Percentiles rank a stretch among this genome's conserved stretches.
Conservation (phyloP, 306 rosid species). For the Cicer pinnatifidum region DNA sequence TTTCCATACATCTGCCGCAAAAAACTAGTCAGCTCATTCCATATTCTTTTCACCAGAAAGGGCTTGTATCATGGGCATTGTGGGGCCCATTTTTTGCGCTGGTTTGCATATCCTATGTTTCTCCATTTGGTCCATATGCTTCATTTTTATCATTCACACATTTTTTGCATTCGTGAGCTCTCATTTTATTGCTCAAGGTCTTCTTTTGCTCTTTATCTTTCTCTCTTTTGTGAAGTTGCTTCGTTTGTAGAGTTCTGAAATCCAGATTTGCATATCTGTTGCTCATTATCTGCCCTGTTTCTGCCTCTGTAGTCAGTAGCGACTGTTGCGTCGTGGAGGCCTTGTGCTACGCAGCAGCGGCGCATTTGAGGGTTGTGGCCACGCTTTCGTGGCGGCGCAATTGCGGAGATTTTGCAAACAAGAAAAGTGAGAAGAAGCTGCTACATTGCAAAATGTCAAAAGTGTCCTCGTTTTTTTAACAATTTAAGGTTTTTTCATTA, state of each 20-base stretch:
- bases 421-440: no score
- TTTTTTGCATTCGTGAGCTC: background rate
- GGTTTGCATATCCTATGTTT: background rate
- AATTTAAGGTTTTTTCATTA: no score
- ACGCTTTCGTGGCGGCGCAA: no score
- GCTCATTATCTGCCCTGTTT: background rate
- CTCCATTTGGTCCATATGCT: background rate
- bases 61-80: background rate
- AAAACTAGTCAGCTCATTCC: background rate
- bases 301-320: no score
- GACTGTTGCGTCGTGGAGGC: no score
- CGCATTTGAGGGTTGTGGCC: no score
- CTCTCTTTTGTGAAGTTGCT: background rate
- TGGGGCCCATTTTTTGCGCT: background rate
- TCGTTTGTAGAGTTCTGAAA: background rate
- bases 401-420: no score
- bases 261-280: background rate
- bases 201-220: background rate
- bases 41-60: background rate
- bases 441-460: no score
- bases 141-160: background rate
- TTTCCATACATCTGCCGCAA: background rate
- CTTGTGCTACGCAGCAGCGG: no score
- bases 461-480: no score
- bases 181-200: background rate